phyloP scores from a whole-genome alignment of 2,329 filamentous ascomycete genomes.

The Hymenoscyphus infarciens region DNA sequence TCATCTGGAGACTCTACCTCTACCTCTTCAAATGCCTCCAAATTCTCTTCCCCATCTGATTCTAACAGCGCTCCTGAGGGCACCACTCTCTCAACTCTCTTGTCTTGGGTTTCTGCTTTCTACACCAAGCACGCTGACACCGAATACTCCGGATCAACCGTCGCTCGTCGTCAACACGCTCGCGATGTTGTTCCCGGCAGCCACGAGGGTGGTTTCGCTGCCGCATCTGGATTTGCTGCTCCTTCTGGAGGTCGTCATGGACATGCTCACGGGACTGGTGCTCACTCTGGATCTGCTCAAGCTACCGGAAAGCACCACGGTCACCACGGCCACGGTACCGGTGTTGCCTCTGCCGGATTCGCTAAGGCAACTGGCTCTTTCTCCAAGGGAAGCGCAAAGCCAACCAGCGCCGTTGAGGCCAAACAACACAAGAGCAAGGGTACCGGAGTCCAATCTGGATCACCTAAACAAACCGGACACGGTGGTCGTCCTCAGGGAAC shows the following conservation, averaged over 20 bases:
- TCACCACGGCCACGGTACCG: constrained; percentile 10
- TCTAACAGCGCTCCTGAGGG: constrained; percentile 15
- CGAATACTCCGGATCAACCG: constrained; percentile 13
- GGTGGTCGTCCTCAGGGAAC: background rate
- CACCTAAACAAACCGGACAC: background rate
- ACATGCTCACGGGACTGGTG: constrained; percentile 5
- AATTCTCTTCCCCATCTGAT: constrained; percentile 3
- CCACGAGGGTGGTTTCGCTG: background rate
- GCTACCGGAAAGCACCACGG: background rate
- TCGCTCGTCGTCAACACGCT: constrained; percentile 23
- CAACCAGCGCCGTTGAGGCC: too few species aligned
- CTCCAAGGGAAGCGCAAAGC: background rate
- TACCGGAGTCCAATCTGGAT: background rate
- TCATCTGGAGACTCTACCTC: constrained; percentile 3
- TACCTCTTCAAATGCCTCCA: constrained; percentile 5
- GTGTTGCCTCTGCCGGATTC: background rate
- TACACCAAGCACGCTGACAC: constrained; percentile 19
- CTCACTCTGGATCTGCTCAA: background rate
- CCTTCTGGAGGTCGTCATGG: background rate
- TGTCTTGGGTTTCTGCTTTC: constrained; percentile 26
- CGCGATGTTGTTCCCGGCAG: constrained; percentile 15
- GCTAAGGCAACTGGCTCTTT: constrained; percentile 1
- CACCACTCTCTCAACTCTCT: constrained; percentile 22
- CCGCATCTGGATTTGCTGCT: background rate
- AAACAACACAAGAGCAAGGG: too few species aligned